A percentile compares a stretch with the other conserved stretches of the same genome.
These are phyloP conservation scores for Pleurotus djamor DNA, from an alignment of 768 basidiomycete genomes.

Conservation along the genomic window DNA sequence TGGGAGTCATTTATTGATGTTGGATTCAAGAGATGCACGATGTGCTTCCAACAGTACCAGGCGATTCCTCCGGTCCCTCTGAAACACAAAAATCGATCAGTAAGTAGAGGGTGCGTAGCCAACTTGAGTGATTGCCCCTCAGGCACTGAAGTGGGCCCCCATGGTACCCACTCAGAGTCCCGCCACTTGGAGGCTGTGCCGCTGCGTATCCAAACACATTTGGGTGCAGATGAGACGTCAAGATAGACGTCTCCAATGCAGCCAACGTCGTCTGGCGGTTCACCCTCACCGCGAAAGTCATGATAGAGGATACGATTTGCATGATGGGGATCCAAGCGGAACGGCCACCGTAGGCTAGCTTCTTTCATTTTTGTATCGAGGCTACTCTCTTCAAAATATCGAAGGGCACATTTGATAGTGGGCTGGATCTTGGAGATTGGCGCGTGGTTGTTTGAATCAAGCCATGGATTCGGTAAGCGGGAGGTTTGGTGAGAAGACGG, in stretches of 20 bases:
- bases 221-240: background rate
- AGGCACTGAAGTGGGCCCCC: background rate
- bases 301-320: background rate
- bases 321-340: background rate
- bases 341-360: background rate
- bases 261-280: constrained; percentile 3
- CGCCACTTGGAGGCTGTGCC: background rate
- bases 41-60: background rate
- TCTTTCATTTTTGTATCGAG: background rate
- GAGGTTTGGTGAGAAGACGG: background rate
- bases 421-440: constrained; percentile 2
- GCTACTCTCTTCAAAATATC: background rate
- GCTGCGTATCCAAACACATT: background rate
- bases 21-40: background rate
- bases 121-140: background rate
- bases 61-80: background rate
- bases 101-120: background rate
- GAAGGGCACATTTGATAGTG: background rate
- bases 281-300: background rate
- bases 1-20: background rate
- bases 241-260: constrained; percentile 1
- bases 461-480: constrained; percentile 8
- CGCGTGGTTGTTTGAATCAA: constrained; percentile 2
- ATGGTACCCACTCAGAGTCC: background rate
- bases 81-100: background rate